Evolutionary conservation across 2,329 filamentous ascomycete genomes (phyloP), one percentile per base, ranked within the genome.

Genomic region (Hirsutella thompsonii): DNA sequence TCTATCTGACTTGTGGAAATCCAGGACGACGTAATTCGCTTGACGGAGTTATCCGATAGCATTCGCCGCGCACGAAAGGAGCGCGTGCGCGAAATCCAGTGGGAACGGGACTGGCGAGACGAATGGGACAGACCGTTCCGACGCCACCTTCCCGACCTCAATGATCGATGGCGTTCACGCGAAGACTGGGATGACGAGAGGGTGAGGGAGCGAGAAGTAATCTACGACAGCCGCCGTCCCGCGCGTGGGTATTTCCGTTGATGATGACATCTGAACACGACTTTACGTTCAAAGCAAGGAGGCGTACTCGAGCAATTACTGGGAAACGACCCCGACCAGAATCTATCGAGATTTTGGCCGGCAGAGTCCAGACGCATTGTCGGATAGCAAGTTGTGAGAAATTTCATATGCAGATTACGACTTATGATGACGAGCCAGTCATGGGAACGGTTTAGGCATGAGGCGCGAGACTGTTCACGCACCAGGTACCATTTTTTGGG

Each of bases 21-120:
- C n/a, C 39, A 94, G 87, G 86, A 93, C 56, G 87, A 95, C 49
- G 85, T 96, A 37, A 73, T 87, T 35, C 79, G 82, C 47, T 75
- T 96, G 4, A 85, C 94, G 20, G 76, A 92, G 47, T 60, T 93
- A 3, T 86, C 87, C 1, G 83, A 94, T 46, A 75, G 84, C 18
- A 92, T 95, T 54, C 83, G 86, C 29, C 75, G 75, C 42, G 74
- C 63, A 28, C 70, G 74, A 44, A 67, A 66, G 53, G 61, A 70
- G 16, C 67, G 72, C 39, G 63, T 68, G 29, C 66, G 67, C 37
- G 71, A 78, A 49, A 62, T 70, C 30, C 64, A 73, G 53, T 78
- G 69, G 55, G 79, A 85, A 60, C 68, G 73, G 41, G 67, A 74
- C 34, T 69, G 69, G 48, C 67, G 69, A 40, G 63, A 73, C 33